These are phyloP conservation scores for Trichoderma polysporum DNA, from an alignment of 2,329 filamentous ascomycete genomes.

Conservation along the genomic window DNA sequence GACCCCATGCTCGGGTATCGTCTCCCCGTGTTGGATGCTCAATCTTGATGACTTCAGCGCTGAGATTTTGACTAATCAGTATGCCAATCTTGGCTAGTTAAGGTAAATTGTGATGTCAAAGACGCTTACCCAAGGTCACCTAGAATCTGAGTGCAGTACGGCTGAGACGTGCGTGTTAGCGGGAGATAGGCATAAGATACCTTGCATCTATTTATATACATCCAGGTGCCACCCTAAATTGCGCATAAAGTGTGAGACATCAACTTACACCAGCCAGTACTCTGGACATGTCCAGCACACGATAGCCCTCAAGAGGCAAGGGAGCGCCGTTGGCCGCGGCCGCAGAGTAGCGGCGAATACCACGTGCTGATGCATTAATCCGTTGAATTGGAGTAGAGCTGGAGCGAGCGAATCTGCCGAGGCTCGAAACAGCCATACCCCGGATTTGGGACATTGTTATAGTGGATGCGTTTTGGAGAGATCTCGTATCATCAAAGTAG, in stretches of 20 bases:
- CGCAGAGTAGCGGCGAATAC: slow-evolving; percentile 33
- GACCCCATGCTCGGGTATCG: slow-evolving; percentile 94
- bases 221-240: not conserved
- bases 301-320: slow-evolving; percentile 77
- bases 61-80: slow-evolving; percentile 36
- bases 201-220: not conserved
- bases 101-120: not conserved
- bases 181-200: not conserved
- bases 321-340: slow-evolving; percentile 29
- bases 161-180: slow-evolving; percentile 52
- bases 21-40: slow-evolving; percentile 91
- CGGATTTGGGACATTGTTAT: slow-evolving; percentile 7
- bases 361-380: slow-evolving; percentile 13
- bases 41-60: slow-evolving; percentile 95
- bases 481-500: not conserved
- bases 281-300: slow-evolving; percentile 94
- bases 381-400: not conserved
- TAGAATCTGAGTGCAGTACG: slow-evolving; percentile 95
- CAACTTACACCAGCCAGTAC: slow-evolving; percentile 83
- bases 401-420: slow-evolving; percentile 20
- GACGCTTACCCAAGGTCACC: slow-evolving; percentile 80
- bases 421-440: not conserved
- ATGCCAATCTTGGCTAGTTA: not conserved
- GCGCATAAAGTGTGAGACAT: not conserved
- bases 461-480: not conserved